Evolutionary conservation across 257 asterid species (phyloP).

Genomic region (Agastache rugosa): DNA sequence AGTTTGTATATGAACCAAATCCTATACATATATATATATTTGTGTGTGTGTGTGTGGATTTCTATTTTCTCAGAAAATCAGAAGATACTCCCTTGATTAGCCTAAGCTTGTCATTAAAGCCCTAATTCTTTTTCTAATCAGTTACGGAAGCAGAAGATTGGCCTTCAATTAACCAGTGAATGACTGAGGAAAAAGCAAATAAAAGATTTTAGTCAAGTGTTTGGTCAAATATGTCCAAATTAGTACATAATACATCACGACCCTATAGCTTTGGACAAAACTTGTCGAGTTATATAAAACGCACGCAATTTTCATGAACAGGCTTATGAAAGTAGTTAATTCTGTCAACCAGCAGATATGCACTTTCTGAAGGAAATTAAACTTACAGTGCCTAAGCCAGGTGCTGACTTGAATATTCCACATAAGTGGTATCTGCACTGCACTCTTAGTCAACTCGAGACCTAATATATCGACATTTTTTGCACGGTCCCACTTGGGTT

Average conservation of each 20-base stretch:
- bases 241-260: neutral
- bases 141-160: neutral
- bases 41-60: neutral
- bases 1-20: too few species aligned
- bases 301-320: slow-evolving; percentile 10
- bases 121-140: neutral
- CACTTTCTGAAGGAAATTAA: slow-evolving; percentile 29
- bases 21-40: too few species aligned
- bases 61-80: slow-evolving; percentile 4
- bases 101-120: neutral
- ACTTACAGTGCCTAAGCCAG: slow-evolving; percentile 99
- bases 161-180: neutral
- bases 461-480: slow-evolving; percentile 91
- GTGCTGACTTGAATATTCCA: slow-evolving; percentile 99
- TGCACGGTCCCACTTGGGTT: slow-evolving; percentile 89
- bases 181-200: neutral
- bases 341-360: slow-evolving; percentile 14
- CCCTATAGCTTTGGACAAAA: neutral
- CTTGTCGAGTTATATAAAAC: neutral
- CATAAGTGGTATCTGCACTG: slow-evolving; percentile 85
- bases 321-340: neutral
- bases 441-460: slow-evolving; percentile 89
- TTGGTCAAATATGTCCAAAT: neutral
- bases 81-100: neutral
- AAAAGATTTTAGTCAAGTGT: neutral